phyloP scores from a whole-genome alignment of 257 asterid genomes.

The Capsicum pubescens region DNA sequence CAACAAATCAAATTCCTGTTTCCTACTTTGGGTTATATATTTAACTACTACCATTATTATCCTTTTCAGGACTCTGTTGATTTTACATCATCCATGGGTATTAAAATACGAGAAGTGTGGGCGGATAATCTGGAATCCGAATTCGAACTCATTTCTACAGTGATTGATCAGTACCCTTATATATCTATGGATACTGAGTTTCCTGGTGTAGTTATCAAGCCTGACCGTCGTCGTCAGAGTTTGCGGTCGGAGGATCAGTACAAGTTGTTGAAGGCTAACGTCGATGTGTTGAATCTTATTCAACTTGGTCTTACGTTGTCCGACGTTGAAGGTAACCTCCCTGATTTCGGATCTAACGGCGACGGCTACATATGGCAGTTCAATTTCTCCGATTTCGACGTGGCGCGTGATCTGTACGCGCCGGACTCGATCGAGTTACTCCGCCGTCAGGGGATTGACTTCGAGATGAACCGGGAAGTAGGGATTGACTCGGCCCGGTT shows the following conservation, averaged over 20 bases:
- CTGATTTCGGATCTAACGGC: constrained; percentile 41
- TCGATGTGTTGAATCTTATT: constrained; percentile 54
- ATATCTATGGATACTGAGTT: constrained; percentile 82
- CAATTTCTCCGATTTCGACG: constrained; percentile 56
- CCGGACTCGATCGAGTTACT: constrained; percentile 56
- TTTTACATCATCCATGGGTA: constrained; percentile 17
- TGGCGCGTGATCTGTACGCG: constrained; percentile 48
- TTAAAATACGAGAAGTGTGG: constrained; percentile 70
- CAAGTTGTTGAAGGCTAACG: constrained; percentile 52
- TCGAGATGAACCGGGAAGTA: constrained; percentile 32
- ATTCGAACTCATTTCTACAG: constrained; percentile 47
- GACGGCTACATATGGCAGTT: constrained; percentile 66
- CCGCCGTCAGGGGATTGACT: constrained; percentile 53
- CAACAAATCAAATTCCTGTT: background rate
- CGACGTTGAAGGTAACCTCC: constrained; percentile 61
- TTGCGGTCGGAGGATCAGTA: constrained; percentile 54
- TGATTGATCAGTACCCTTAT: constrained; percentile 56
- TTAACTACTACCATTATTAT: too few relatives aligned
- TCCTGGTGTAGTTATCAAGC: constrained; percentile 77
- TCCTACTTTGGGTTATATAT: too few relatives aligned
- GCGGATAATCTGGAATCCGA: constrained; percentile 58
- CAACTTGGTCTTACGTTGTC: constrained; percentile 64
- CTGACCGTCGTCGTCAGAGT: constrained; percentile 30
- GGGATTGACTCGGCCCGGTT: constrained; percentile 47
- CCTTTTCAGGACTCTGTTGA: background rate